Base-by-base conservation (phyloP, 1,284 basidiomycete genomes). In the Cystobasidium slooffiae region DNA sequence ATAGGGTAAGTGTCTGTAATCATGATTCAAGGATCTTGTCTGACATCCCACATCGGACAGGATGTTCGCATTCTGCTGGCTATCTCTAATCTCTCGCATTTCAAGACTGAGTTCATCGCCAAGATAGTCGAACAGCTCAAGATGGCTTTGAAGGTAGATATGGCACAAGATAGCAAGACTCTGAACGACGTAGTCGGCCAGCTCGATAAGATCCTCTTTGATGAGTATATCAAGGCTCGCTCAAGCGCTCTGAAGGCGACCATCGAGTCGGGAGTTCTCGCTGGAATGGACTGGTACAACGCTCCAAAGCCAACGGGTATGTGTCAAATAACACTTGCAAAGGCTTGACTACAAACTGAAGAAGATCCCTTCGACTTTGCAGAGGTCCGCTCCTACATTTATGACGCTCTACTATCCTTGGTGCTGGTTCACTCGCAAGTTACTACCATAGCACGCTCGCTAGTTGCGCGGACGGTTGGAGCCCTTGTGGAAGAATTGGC, bases 321-420 rank as follows among this genome's bases (percentile, higher is more conserved):
- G 87, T 18, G 10, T n/a, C 31, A 31, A 31, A 31, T 31, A 22
- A 22, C 55, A 37, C 18, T 3, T n/a, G 55, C 14, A 22, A 37
- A 14, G 20, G 20, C 55, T 58, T 37, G 55, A 37, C 20, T n/a
- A 6, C 31, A 7, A 47, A 47, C 39, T 62, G 43, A 55, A 58
- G 31, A 43, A 51, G 22, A 4, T 41, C n/a, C 61, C 24, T 58
- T 16, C 31, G 55, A 63, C 37, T 65, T 22, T 22, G 31, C 39
- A 94, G 94, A 95, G 83, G 94, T 99, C 73, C 89, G 96, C 69
- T 87, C 92, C 22, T 99, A 97, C 83, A 92, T 99, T 87, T 97
- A 92, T 84, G 90, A 93, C 80, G 88, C 89, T 8, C 85, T 98
- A 68, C 88, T 98, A 81, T 88, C 88, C 80, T 87, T 99, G 58